Evolutionary conservation across 805 yeast species (phyloP).

Genomic region (Pichia sporocuriosa): DNA sequence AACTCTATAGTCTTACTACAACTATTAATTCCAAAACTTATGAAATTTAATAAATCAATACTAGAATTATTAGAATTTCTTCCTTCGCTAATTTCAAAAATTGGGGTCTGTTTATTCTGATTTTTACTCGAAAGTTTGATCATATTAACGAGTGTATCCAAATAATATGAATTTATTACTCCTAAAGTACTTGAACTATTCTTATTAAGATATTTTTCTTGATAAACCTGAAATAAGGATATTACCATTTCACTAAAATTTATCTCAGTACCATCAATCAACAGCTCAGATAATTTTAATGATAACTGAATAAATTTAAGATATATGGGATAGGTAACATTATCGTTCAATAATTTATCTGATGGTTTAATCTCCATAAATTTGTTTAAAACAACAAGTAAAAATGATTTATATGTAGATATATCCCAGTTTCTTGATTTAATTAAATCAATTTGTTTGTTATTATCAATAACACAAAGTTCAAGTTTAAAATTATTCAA

Average conservation of each 20-base stretch:
- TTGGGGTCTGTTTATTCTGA: constrained; percentile 8
- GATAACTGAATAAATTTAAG: constrained; percentile 35
- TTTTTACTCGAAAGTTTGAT: constrained; percentile 23
- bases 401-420: constrained; percentile 56
- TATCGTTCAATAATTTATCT: constrained; percentile 14
- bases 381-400: constrained; percentile 39
- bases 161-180: constrained; percentile 17
- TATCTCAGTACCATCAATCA: constrained; percentile 53
- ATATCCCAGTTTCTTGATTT: constrained; percentile 40
- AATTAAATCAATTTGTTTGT: constrained; percentile 35
- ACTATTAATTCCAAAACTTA: constrained; percentile 21
- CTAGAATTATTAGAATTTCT: neutral
- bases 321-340: constrained; percentile 25
- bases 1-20: constrained; percentile 20
- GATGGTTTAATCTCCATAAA: constrained; percentile 33
- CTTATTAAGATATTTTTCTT: constrained; percentile 4
- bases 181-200: neutral
- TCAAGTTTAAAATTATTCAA: constrained; percentile 49
- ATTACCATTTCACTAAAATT: constrained; percentile 35
- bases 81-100: constrained; percentile 1
- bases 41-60: constrained; percentile 22
- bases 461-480: constrained; percentile 47
- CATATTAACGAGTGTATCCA: constrained; percentile 19
- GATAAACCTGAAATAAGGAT: constrained; percentile 12
- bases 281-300: constrained; percentile 37